Evolutionary conservation across 306 rosid genomes (phyloP), one percentile per base, ranked within the genome.

Genomic region (Vicia villosa): DNA sequence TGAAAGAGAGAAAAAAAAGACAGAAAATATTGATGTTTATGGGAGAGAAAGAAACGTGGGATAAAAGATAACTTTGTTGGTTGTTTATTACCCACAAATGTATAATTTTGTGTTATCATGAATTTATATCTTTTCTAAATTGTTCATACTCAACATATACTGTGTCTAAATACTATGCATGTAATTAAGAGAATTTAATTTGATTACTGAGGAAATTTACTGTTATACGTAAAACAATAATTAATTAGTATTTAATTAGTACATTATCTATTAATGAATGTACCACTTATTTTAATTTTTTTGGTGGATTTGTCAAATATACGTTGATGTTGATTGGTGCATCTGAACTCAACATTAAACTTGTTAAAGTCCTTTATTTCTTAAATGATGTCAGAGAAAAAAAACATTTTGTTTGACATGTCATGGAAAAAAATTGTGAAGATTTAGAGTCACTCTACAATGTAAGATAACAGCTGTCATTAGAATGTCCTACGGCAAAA

Each of bases 41-140:
- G 22, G 72, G 67, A 65, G 63, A 68, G 77, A 52, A 28, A 85
- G 87, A 88, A 84, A 88, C 95, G 97, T 90, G 95, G 82, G 40
- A 75, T 73, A 66, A 74, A 88, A 90, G 84, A 75, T 80, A 86
- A 83, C 86, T 78, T 42, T 61, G 74, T 82, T 49, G 79, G 87
- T 68, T 75, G 60, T 82, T 63, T 86, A 67, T 62, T 49, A 68
- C 74, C 74, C 75, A 36, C 77, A 68, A 43, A 66, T 63, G 75
- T 30, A 58, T 63, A 50, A 50, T 46, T 67, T 72, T 70, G 24
- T 63, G 65, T 6, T 30, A 59, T 69, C 73, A 57, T 78, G 17
- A 69, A 64, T 72, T 77, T 49, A 46, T 41, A 32, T 3, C 1
- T 54, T 49, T 16, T 52, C 6, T 20, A 21, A 68, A 17, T 21